Conservation (phyloP, 768 basidiomycete species). For the Grammothele lineata region DNA sequence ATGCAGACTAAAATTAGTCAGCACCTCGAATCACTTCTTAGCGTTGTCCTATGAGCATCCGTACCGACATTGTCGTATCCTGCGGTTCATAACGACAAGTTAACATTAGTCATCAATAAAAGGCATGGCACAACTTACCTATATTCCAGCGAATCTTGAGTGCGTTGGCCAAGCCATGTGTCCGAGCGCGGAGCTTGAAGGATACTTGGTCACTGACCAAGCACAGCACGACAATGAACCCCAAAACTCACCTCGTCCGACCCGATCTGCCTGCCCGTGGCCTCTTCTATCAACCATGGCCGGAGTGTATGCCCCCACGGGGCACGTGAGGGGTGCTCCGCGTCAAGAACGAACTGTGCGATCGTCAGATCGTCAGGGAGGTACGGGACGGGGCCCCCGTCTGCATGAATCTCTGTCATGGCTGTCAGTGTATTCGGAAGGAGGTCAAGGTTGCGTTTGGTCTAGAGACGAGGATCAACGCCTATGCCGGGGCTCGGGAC, state of each 20-base stretch:
- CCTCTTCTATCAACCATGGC: constrained; percentile 42
- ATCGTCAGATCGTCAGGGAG: constrained; percentile 37
- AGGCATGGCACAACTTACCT: constrained; percentile 21
- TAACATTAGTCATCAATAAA: constrained; percentile 2
- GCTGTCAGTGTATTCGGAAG: too few species aligned
- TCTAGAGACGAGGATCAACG: too few species aligned
- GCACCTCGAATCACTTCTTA: constrained; percentile 16
- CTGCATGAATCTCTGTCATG: constrained; percentile 8
- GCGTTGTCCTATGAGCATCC: constrained; percentile 20
- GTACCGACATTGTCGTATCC: constrained; percentile 38
- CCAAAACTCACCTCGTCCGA: constrained; percentile 33
- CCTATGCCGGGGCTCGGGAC: too few species aligned
- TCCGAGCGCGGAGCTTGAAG: constrained; percentile 31
- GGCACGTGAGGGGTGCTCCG: constrained; percentile 28
- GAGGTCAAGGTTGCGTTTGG: too few species aligned
- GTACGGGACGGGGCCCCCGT: constrained; percentile 4
- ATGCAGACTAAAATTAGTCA: neutral
- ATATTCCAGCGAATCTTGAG: constrained; percentile 30
- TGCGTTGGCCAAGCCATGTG: constrained; percentile 36
- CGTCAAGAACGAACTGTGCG: constrained; percentile 35
- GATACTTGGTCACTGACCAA: neutral
- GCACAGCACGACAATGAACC: neutral
- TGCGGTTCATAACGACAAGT: constrained; percentile 17
- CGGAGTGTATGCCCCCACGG: constrained; percentile 16
- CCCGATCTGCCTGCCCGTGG: constrained; percentile 31